Percentiles rank a stretch among this genome's conserved stretches.
These are phyloP conservation scores for Syzygium malaccense DNA, from an alignment of 441 rosid genomes.

Conservation along the genomic window DNA sequence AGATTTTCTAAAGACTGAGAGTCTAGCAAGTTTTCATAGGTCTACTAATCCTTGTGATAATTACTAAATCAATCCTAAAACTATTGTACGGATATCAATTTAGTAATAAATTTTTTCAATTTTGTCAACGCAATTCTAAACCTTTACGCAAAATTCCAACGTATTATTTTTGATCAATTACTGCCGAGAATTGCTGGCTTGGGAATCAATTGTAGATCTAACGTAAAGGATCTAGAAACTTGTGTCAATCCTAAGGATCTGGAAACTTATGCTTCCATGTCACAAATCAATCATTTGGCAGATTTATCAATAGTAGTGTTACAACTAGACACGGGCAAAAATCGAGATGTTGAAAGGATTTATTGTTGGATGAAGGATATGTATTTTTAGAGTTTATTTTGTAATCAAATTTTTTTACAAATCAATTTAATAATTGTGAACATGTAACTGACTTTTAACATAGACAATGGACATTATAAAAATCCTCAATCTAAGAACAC, in stretches of 20 bases:
- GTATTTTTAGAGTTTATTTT: background rate
- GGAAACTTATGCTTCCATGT: background rate
- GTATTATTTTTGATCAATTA: background rate
- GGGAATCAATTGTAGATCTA: background rate
- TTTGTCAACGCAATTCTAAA: background rate
- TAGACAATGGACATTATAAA: background rate
- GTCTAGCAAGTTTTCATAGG: background rate
- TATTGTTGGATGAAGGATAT: background rate
- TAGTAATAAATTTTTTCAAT: background rate
- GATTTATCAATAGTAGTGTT: background rate
- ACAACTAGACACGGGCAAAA: background rate
- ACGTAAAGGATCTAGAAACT: background rate
- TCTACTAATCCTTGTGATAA: background rate
- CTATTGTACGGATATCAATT: background rate
- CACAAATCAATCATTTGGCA: background rate
- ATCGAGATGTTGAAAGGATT: background rate
- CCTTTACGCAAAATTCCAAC: background rate
- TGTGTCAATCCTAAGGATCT: background rate
- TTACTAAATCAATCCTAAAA: background rate
- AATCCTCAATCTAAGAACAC: background rate
- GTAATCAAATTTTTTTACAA: background rate
- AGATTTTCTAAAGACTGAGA: background rate
- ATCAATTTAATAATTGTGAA: background rate
- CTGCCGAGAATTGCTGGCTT: fast-evolving
- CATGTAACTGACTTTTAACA: background rate